These are phyloP conservation scores for Vicia sativa DNA, from an alignment of 306 rosid species.

Conservation along the genomic window DNA sequence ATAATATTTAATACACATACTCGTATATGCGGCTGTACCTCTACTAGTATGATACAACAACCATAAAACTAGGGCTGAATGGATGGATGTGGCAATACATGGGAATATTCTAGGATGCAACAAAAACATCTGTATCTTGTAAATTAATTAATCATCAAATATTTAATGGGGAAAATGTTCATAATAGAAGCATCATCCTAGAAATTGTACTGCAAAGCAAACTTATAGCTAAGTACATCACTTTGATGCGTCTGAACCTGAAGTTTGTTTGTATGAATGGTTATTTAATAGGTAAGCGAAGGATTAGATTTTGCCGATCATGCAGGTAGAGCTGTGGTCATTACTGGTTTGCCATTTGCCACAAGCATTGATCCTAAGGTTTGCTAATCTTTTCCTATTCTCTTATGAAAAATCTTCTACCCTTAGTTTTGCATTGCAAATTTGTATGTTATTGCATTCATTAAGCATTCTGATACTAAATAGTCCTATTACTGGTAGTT, in stretches of 20 bases:
- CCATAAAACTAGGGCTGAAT: slow-evolving; percentile 4
- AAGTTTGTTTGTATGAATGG: slow-evolving; percentile 27
- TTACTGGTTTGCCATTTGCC: slow-evolving; percentile 93
- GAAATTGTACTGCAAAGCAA: slow-evolving; percentile 34
- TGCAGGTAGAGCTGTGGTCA: slow-evolving; percentile 92
- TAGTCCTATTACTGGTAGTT: slow-evolving; percentile 22
- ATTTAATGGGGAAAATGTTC: slow-evolving; percentile 15
- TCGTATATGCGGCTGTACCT: slow-evolving; percentile 10
- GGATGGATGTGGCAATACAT: neutral
- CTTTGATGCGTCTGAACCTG: slow-evolving; percentile 27
- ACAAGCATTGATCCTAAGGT: slow-evolving; percentile 90
- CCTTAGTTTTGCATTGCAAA: slow-evolving; percentile 25
- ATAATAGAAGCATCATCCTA: slow-evolving; percentile 19
- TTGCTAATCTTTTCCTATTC: slow-evolving; percentile 32
- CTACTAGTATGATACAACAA: slow-evolving; percentile 17
- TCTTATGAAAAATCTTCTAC: slow-evolving; percentile 3
- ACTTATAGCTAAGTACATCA: slow-evolving; percentile 20
- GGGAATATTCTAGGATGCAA: slow-evolving; percentile 9
- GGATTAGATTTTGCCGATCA: slow-evolving; percentile 97
- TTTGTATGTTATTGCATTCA: slow-evolving; percentile 30
- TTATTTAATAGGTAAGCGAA: slow-evolving; percentile 80
- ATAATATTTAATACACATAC: slow-evolving; percentile 10
- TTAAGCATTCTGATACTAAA: slow-evolving; percentile 13
- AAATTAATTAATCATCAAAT: slow-evolving; percentile 25
- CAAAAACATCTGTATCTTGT: neutral